Conservation (phyloP, 1,284 basidiomycete species). For the Rugosomyces carneus region DNA sequence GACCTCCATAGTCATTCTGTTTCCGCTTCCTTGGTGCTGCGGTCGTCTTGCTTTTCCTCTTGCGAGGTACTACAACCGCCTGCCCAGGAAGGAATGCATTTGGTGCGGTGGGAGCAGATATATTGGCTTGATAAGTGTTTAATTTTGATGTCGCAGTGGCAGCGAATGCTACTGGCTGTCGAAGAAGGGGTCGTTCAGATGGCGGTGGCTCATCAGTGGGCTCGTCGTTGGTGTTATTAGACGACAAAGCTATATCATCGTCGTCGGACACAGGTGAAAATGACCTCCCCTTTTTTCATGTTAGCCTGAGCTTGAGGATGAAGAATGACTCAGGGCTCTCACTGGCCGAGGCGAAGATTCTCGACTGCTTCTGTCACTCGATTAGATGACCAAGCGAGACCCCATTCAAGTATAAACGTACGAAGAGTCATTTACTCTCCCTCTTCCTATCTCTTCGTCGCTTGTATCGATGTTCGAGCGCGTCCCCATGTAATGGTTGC, state of each 20-base stretch:
- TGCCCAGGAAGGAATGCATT: constrained; percentile 48
- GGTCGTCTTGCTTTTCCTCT: constrained; percentile 23
- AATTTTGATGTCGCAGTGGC: constrained; percentile 19
- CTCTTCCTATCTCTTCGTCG: constrained; percentile 19
- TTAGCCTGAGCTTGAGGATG: not conserved
- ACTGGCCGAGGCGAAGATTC: constrained; percentile 46
- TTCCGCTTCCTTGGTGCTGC: constrained; percentile 22
- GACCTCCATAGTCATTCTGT: constrained; percentile 29
- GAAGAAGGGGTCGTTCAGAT: constrained; percentile 41
- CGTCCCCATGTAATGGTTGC: not conserved
- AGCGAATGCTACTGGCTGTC: constrained; percentile 48
- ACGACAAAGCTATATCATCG: constrained; percentile 32
- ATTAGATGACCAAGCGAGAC: not conserved
- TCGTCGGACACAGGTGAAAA: constrained; percentile 51
- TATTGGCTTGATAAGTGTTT: constrained; percentile 41
- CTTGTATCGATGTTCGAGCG: constrained; percentile 9
- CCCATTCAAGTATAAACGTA: constrained; percentile 12
- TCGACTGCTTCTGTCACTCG: constrained; percentile 41
- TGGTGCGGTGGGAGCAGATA: constrained; percentile 20
- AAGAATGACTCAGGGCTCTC: constrained; percentile 21
- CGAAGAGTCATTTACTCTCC: constrained; percentile 26
- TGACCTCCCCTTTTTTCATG: constrained; percentile 36
- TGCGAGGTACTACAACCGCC: constrained; percentile 15
- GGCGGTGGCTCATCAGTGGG: constrained; percentile 34
- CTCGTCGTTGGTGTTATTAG: constrained; percentile 30